Percentiles rank a stretch among this genome's conserved stretches.
Evolutionary conservation across 2,329 filamentous ascomycete genomes (phyloP).

Genomic region (Parastagonospora avenae): DNA sequence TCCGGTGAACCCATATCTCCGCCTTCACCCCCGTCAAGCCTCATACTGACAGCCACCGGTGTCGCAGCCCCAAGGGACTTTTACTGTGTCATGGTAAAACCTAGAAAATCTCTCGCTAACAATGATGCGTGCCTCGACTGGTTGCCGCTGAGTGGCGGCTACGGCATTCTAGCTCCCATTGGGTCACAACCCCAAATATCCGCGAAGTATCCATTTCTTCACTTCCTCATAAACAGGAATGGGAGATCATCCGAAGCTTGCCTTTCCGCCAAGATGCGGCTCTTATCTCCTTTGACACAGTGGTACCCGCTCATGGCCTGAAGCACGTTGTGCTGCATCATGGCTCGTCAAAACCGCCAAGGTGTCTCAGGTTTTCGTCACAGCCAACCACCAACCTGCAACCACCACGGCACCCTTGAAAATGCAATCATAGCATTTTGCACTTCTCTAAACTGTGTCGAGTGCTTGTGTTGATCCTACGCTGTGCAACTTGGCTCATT

Average conservation of each 20-base stretch:
- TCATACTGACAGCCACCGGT: not conserved
- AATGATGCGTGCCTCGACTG: too few relatives aligned
- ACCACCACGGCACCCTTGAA: slow-evolving; percentile 6
- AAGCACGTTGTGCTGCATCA: slow-evolving; percentile 31
- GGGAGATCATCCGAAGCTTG: not conserved
- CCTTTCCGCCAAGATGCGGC: not conserved
- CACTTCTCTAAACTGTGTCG: not conserved
- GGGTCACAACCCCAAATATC: too few relatives aligned
- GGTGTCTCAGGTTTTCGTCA: slow-evolving; percentile 26
- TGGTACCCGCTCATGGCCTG: slow-evolving; percentile 14
- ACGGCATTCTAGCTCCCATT: too few relatives aligned
- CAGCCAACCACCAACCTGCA: slow-evolving; percentile 21
- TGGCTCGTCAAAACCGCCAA: slow-evolving; percentile 30
- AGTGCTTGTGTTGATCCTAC: slow-evolving; percentile 12
- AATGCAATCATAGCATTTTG: slow-evolving; percentile 2
- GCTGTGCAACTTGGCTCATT: slow-evolving; percentile 13
- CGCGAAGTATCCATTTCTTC: not conserved
- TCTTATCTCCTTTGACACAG: slow-evolving; percentile 5
- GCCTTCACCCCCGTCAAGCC: not conserved
- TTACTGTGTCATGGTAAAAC: too few relatives aligned
- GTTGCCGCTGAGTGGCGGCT: too few relatives aligned
- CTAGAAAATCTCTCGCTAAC: too few relatives aligned
- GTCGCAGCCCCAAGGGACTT: too few relatives aligned
- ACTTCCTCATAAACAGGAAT: not conserved
- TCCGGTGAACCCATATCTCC: not conserved